Conservation (phyloP, 1,284 basidiomycete species). For the Fistulina hepatica region DNA sequence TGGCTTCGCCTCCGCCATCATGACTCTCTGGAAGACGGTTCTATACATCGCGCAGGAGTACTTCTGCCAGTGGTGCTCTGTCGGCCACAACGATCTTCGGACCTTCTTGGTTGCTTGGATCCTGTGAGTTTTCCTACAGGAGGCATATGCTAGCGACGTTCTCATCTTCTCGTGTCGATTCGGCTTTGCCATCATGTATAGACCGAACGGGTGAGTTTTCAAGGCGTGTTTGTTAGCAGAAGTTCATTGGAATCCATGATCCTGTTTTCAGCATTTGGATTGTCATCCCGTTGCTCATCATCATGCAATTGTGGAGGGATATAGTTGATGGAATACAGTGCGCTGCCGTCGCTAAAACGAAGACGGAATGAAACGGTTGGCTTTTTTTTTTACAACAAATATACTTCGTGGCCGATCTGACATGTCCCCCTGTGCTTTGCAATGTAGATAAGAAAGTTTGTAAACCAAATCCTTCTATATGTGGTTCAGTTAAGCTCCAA, state of each 20-base stretch:
- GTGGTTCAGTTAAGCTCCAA: too few relatives aligned
- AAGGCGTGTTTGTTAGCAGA: conserved; percentile 3
- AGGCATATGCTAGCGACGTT: not conserved
- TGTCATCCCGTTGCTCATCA: conserved; percentile 51
- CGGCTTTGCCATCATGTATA: not conserved
- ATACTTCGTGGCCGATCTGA: too few relatives aligned
- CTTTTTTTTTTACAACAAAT: too few relatives aligned
- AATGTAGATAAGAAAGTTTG: too few relatives aligned
- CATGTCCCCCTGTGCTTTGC: too few relatives aligned
- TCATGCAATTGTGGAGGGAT: conserved; percentile 47
- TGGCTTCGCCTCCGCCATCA: conserved; percentile 59
- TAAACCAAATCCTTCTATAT: too few relatives aligned
- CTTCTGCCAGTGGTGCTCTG: conserved; percentile 50
- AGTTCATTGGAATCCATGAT: conserved; percentile 1
- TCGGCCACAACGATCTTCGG: conserved; percentile 60
- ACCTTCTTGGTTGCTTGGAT: conserved; percentile 57
- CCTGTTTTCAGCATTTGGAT: conserved; percentile 51
- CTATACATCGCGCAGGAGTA: conserved; percentile 77
- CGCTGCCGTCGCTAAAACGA: too few relatives aligned
- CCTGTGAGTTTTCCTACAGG: conserved; percentile 20
- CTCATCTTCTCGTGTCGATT: not conserved
- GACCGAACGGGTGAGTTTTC: conserved; percentile 59
- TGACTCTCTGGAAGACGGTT: conserved; percentile 79
- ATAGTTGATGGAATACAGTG: too few relatives aligned
- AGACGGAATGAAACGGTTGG: too few relatives aligned